These are phyloP conservation scores for Echeveria elegans DNA, from an alignment of 164 flowering plant genomes.

Conservation along the genomic window DNA sequence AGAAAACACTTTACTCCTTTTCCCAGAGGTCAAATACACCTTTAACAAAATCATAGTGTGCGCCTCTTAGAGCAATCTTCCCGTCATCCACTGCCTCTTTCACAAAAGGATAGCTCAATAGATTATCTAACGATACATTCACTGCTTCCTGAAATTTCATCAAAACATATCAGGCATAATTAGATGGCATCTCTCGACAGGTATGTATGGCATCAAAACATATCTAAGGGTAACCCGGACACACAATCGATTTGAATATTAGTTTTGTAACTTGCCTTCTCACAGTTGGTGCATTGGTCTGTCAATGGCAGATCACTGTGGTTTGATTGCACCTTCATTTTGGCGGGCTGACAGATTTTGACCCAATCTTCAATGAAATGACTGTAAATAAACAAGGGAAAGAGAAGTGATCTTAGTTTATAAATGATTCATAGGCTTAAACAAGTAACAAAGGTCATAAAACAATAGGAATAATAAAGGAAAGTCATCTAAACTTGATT, in stretches of 20 bases:
- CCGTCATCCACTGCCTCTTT: slow-evolving; percentile 26
- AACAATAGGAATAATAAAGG: too few species aligned
- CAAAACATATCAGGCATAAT: too few species aligned
- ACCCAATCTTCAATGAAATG: slow-evolving; percentile 89
- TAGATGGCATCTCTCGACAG: background rate
- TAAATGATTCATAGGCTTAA: background rate
- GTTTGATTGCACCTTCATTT: slow-evolving; percentile 39
- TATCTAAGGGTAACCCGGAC: background rate
- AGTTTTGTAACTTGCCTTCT: slow-evolving; percentile 38
- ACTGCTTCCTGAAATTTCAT: slow-evolving; percentile 39
- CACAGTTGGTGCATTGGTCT: slow-evolving; percentile 54
- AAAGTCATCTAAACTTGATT: too few species aligned
- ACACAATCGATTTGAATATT: background rate
- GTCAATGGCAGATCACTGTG: slow-evolving; percentile 14
- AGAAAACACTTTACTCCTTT: background rate
- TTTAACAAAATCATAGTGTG: slow-evolving; percentile 42
- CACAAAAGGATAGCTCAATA: slow-evolving; percentile 50
- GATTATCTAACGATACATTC: slow-evolving; percentile 43
- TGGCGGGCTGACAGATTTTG: slow-evolving; percentile 60
- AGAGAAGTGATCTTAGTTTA: background rate
- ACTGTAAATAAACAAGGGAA: slow-evolving; percentile 22
- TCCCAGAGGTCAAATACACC: slow-evolving; percentile 42
- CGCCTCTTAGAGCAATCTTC: slow-evolving; percentile 29
- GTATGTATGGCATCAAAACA: background rate
- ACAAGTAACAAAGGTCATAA: background rate